Evolutionary conservation across 176 grass and related monocot genomes (phyloP).

Genomic region (Lolium perenne): DNA sequence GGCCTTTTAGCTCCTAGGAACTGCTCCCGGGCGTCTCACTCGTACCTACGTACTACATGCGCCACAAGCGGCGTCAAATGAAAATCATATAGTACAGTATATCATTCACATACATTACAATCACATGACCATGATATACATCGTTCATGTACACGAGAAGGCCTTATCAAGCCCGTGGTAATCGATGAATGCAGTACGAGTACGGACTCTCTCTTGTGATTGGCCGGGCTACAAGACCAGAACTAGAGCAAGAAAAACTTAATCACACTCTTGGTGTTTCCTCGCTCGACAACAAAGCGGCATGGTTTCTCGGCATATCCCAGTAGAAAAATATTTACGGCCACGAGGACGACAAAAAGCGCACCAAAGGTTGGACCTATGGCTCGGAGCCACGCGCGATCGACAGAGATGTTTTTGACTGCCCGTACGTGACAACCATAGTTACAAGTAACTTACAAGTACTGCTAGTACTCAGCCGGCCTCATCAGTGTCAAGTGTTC

Average conservation of each 20-base stretch:
- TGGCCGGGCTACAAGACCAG: not conserved
- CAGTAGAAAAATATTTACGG: constrained; percentile 8
- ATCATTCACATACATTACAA: not conserved
- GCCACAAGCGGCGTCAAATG: not conserved
- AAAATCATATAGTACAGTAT: not conserved
- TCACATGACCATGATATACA: constrained; percentile 11
- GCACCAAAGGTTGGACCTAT: constrained; percentile 26
- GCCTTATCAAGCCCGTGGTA: not conserved
- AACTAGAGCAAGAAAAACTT: constrained; percentile 40
- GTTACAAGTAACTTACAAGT: constrained; percentile 35
- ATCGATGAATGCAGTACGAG: constrained; percentile 14
- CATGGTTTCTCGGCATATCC: constrained; percentile 48
- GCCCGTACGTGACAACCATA: constrained; percentile 20
- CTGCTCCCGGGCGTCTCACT: not conserved
- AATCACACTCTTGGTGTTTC: constrained; percentile 7
- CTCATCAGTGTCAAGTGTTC: not conserved
- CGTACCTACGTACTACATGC: not conserved
- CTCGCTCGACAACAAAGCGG: constrained; percentile 10
- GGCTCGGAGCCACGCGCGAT: not conserved
- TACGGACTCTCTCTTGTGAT: not conserved
- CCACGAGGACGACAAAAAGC: constrained; percentile 25
- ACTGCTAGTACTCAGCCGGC: not conserved
- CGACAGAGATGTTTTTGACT: constrained; percentile 47
- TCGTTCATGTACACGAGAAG: not conserved
- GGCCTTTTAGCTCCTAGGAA: too few species aligned